Conservation (phyloP, 176 grass and related monocot genomes). For the Dendrocalamus sinicus region DNA sequence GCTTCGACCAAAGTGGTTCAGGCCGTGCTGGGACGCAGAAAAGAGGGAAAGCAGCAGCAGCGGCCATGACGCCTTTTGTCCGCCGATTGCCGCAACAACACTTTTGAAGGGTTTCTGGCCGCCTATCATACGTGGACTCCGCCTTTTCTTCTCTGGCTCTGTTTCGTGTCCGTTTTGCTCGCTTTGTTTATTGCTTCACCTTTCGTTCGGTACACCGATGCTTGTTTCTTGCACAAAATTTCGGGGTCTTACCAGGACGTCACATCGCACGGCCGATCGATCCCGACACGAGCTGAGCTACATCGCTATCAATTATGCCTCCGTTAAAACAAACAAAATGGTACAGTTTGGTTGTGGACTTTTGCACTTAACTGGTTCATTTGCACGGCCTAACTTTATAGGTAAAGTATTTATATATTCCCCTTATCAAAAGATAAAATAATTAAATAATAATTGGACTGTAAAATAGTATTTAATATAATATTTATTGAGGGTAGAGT, state of each 20-base stretch:
- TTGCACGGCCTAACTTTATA: too few relatives aligned
- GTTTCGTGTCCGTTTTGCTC: slow-evolving; percentile 31
- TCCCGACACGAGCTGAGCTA: neutral
- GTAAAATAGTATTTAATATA: too few relatives aligned
- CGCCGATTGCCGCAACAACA: slow-evolving; percentile 9
- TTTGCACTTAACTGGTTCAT: neutral
- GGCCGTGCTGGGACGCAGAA: slow-evolving; percentile 5
- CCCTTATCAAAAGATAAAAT: too few relatives aligned
- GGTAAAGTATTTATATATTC: too few relatives aligned
- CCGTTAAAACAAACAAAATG: neutral
- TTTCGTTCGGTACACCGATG: slow-evolving; percentile 44
- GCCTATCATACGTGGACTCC: slow-evolving; percentile 28
- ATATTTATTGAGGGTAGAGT: too few relatives aligned
- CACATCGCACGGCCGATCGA: slow-evolving; percentile 20
- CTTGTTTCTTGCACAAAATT: slow-evolving; percentile 38
- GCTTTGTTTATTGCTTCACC: slow-evolving; percentile 17
- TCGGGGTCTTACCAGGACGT: slow-evolving; percentile 33
- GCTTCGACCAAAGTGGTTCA: slow-evolving; percentile 28
- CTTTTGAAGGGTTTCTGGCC: slow-evolving; percentile 32
- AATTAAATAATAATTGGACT: too few relatives aligned
- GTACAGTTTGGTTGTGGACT: slow-evolving; percentile 26
- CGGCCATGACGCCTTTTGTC: slow-evolving; percentile 32
- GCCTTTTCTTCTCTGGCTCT: slow-evolving; percentile 22
- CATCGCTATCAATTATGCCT: slow-evolving; percentile 17
- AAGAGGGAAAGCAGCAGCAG: neutral